Base-by-base conservation (phyloP, 495 filamentous ascomycete species). In the Halenospora varia region DNA sequence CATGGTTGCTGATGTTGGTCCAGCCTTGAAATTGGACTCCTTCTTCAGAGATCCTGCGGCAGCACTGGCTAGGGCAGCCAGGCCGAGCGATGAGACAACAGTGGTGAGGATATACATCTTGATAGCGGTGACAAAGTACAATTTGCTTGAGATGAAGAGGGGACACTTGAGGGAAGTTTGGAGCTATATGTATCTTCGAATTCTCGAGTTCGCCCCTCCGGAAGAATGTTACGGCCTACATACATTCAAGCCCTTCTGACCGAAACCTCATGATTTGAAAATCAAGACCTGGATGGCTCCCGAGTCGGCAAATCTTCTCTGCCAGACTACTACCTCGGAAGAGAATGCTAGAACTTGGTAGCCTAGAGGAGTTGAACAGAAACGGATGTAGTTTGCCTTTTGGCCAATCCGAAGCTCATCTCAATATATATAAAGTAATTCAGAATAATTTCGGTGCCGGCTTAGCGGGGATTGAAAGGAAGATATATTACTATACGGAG, bases 1-100 rank as follows among this genome's bases (percentile, higher is more conserved):
- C 78, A 84, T 81, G 50, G 67, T 68, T 19, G 75, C 65, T 46
- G 69, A 71, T 3, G 75, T 77, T 11, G 78, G 74, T 40, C 70
- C 73, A 53, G 68, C 61, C 3, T 68, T 77, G 59, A 78, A 80
- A 64, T 69, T 63, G 15, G 53, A 70, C 48, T 77, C 72, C 29
- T 72, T 13, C 47, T 47, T 26, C 62, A 77, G 71, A 18, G 68
- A 67, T 45, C 70, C 68, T 23, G 18, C 9, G 46, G 59, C 10
- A 8, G 35, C 18, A 51, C 51, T 70, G 62, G 68, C 71, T 40
- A 70, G 1, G 24, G 62, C 52, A 19, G 62, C 63, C 29, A 76
- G 68, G 26, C 67, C 71, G 25, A 66, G 53, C 24, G 69, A 50
- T 46, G 63, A 39, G 25, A 25, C 22, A 73, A 48, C n/a, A 8